Conservation (phyloP, 2,329 filamentous ascomycete genomes). For the Ambrosiella beaveri region DNA sequence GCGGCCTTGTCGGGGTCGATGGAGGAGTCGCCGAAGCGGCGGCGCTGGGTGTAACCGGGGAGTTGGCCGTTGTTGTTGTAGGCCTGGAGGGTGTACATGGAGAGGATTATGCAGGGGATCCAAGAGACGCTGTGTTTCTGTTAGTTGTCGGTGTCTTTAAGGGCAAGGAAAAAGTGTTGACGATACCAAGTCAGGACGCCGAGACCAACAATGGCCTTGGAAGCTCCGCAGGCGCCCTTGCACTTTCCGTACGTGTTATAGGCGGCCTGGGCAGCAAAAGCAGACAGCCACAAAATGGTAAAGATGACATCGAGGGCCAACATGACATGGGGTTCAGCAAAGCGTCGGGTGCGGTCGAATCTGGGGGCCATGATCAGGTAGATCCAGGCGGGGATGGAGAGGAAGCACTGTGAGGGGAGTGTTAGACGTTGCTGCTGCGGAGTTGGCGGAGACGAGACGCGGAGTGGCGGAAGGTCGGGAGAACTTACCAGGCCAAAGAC, state of each 20-base stretch:
- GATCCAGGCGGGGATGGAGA: conserved; percentile 45
- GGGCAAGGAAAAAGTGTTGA: background rate
- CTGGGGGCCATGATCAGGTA: conserved; percentile 48
- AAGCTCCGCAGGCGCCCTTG: conserved; percentile 37
- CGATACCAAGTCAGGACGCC: conserved; percentile 46
- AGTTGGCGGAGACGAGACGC: background rate
- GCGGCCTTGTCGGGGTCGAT: conserved; percentile 54
- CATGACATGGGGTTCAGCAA: conserved; percentile 46
- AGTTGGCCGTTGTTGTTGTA: conserved; percentile 41
- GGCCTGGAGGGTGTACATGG: conserved; percentile 42
- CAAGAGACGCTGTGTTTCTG: conserved; percentile 35
- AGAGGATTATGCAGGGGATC: conserved; percentile 34
- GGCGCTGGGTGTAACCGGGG: conserved; percentile 40
- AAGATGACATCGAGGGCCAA: conserved; percentile 39
- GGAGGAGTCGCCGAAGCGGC: conserved; percentile 22
- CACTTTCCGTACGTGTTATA: conserved; percentile 42
- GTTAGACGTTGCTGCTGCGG: background rate
- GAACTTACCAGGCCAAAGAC: conserved; percentile 43
- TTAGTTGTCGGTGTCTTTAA: background rate
- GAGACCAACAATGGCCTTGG: conserved; percentile 45
- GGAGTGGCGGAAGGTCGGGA: background rate
- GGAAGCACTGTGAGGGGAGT: conserved; percentile 35
- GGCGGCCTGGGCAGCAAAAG: conserved; percentile 46
- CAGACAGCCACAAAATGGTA: conserved; percentile 47
- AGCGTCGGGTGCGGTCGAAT: conserved; percentile 41